Evolutionary conservation across 2,329 filamentous ascomycete species (phyloP).

Genomic region (Chrysoporthe deuterocubensis): DNA sequence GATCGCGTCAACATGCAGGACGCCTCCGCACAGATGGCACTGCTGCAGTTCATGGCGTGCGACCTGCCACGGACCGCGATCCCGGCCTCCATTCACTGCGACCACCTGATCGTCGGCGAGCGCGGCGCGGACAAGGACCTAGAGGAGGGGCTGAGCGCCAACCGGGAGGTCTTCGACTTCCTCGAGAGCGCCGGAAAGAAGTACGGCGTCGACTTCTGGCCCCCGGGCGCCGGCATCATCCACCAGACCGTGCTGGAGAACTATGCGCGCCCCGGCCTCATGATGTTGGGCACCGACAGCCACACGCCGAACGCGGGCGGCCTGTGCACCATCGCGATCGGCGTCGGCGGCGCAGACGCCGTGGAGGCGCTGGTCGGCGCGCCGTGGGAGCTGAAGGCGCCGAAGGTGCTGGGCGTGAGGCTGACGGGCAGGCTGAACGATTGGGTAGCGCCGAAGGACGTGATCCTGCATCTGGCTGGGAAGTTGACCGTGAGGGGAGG

Average conservation of each 20-base stretch:
- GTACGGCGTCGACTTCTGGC: constrained; percentile 96
- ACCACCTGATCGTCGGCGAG: constrained; percentile 97
- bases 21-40: constrained; percentile 96
- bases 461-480: constrained; percentile 89
- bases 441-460: constrained; percentile 94
- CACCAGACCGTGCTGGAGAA: constrained; percentile 98
- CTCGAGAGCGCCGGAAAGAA: constrained; percentile 88
- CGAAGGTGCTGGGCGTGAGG: constrained; percentile 84
- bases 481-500: constrained; percentile 90
- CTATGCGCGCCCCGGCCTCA: constrained; percentile 93
- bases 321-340: constrained; percentile 90
- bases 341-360: constrained; percentile 94
- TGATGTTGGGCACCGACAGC: constrained; percentile 98
- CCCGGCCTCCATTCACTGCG: constrained; percentile 96
- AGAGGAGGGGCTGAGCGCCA: constrained; percentile 81
- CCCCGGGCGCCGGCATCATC: constrained; percentile 90
- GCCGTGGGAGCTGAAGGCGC: constrained; percentile 97
- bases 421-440: constrained; percentile 82
- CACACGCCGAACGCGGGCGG: constrained; percentile 98
- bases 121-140: constrained; percentile 87
- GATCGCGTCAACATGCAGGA: constrained; percentile 99
- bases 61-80: constrained; percentile 87
- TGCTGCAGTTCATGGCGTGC: constrained; percentile 98
- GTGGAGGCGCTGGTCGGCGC: constrained; percentile 96
- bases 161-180: constrained; percentile 98